phyloP scores from a whole-genome alignment of 2,329 filamentous ascomycete species.

The Cryphonectria nitschkei region DNA sequence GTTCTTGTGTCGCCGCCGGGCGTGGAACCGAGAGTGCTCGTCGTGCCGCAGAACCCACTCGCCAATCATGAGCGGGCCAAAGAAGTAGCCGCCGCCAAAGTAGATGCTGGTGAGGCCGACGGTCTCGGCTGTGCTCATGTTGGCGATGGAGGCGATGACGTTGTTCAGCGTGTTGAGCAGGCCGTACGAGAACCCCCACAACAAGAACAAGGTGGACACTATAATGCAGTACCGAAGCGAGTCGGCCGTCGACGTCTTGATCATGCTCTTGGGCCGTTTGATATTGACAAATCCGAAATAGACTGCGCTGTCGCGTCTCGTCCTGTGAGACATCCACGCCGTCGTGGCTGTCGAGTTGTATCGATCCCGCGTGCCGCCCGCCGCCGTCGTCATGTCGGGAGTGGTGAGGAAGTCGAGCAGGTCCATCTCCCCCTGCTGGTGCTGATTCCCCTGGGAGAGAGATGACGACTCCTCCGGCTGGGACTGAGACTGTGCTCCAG shows the following conservation, averaged over 20 bases:
- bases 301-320: conserved; percentile 48
- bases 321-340: conserved; percentile 34
- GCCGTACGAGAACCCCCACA: conserved; percentile 92
- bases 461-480: conserved; percentile 7
- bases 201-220: conserved; percentile 80
- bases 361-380: neutral
- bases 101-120: conserved; percentile 72
- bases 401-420: conserved; percentile 53
- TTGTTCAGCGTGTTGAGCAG: conserved; percentile 81
- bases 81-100: conserved; percentile 70
- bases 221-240: conserved; percentile 73
- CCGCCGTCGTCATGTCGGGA: conserved; percentile 38
- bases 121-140: conserved; percentile 64
- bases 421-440: conserved; percentile 33
- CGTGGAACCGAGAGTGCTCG: conserved; percentile 55
- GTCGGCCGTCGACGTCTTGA: conserved; percentile 64
- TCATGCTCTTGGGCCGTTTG: conserved; percentile 69
- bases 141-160: conserved; percentile 65
- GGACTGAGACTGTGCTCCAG: neutral
- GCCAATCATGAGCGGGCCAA: conserved; percentile 71
- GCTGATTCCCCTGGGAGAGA: conserved; percentile 14
- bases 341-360: conserved; percentile 3
- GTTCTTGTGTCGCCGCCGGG: conserved; percentile 38
- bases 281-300: conserved; percentile 83
- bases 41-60: conserved; percentile 72